These are phyloP conservation scores for Thuja plicata DNA, from an alignment of 83 land plant species.

Conservation along the genomic window DNA sequence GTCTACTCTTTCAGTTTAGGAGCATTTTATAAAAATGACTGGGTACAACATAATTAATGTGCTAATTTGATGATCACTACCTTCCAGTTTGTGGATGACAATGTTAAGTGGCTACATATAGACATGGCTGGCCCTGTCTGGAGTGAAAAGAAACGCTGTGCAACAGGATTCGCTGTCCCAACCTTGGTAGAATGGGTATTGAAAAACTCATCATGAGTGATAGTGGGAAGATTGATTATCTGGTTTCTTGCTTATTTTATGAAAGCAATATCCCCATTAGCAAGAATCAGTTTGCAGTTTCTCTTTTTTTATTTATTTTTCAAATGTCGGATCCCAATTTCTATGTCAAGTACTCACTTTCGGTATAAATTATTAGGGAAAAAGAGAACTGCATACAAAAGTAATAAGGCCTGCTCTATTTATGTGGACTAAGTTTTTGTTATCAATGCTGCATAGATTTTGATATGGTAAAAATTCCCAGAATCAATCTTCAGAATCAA, in stretches of 20 bases:
- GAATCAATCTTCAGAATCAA: background rate
- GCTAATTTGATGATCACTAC: background rate
- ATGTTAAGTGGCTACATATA: conserved; percentile 94
- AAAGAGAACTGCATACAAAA: background rate
- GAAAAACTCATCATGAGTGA: conserved; percentile 58
- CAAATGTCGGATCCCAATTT: background rate
- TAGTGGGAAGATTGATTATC: background rate
- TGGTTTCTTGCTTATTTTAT: background rate
- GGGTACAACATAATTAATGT: background rate
- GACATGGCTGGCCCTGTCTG: conserved; percentile 99
- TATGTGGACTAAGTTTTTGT: background rate
- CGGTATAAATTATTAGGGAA: background rate
- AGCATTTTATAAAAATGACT: background rate
- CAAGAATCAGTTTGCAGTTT: background rate
- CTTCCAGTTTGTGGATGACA: conserved; percentile 92
- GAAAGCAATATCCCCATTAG: background rate
- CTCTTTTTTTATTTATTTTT: background rate
- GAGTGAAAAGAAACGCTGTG: conserved; percentile 79
- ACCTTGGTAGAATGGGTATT: conserved; percentile 97
- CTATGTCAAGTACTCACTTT: background rate
- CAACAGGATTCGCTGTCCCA: conserved; percentile 92
- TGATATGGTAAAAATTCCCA: background rate
- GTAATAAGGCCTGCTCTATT: background rate
- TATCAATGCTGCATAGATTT: background rate
- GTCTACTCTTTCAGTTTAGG: background rate